Conservation (phyloP, 495 filamentous ascomycete species). For the Articulospora tetracladia region DNA sequence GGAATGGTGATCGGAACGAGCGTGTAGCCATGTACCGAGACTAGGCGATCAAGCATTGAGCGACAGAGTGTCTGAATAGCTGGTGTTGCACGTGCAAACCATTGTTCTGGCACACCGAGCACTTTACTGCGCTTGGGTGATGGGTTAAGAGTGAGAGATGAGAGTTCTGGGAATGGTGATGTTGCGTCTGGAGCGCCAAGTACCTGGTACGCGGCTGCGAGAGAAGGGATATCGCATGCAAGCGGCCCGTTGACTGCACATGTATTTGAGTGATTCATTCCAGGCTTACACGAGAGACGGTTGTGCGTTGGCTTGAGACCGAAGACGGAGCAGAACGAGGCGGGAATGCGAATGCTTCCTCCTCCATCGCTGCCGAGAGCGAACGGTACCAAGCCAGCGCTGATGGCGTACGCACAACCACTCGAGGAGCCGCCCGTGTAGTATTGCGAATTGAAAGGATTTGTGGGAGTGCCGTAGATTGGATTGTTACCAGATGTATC, state of each 20-base stretch:
- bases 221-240: conserved; percentile 69
- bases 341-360: conserved; percentile 79
- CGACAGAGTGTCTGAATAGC: conserved; percentile 56
- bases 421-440: conserved; percentile 84
- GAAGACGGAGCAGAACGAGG: conserved; percentile 80
- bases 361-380: conserved; percentile 84
- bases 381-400: conserved; percentile 74
- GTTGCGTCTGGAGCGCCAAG: conserved; percentile 67
- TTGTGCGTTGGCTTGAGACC: conserved; percentile 83
- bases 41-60: conserved; percentile 57
- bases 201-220: conserved; percentile 73
- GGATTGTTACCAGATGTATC: conserved; percentile 85
- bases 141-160: conserved; percentile 29
- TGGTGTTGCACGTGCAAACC: conserved; percentile 66
- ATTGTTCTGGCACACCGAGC: conserved; percentile 69
- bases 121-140: conserved; percentile 29
- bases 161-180: conserved; percentile 15
- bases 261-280: conserved; percentile 8
- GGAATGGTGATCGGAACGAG: conserved; percentile 75
- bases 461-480: conserved; percentile 71
- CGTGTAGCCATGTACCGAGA: conserved; percentile 54
- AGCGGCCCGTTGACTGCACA: conserved; percentile 70
- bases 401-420: conserved; percentile 75
- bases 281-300: conserved; percentile 41
- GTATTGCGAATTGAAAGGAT: conserved; percentile 76